Evolutionary conservation across 164 flowering plant species (phyloP), one percentile per base, ranked within the genome.

Genomic region (Nymphaea thermarum): DNA sequence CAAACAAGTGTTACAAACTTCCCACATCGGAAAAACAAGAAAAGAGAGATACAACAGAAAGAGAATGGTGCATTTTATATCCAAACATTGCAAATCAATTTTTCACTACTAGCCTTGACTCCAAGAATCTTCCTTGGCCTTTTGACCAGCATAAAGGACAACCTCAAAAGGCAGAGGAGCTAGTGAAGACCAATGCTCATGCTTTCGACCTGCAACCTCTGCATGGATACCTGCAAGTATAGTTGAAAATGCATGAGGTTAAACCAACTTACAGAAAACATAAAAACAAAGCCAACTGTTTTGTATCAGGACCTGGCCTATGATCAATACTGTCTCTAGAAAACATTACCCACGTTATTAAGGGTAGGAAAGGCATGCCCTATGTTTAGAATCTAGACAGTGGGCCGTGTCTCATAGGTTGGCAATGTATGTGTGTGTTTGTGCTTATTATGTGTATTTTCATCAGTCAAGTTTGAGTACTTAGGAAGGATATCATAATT

Each of bases 101-200:
- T 66, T 60, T 45, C 44, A 42, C 62, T 44, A 80, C 81, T 74
- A 70, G 72, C 86, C 91, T 79, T 42, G 76, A 67, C 72, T 76
- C 86, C 85, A 78, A 42, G 85, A 79, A 15, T 83, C 91, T 71
- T 94, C 97, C 81, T 84, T 91, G 43, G 98, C 94, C 75, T 86
- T 90, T 75, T 91, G 96, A 70, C 96, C 99, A 73, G 96, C 94
- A 74, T 98, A 91, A 44, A 82, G 78, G 66, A 94, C 97, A 66
- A 94, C 77, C 83, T 91, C 99, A 80, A 88, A 88, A 25, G 99
- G 96, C 67, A 94, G 88, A 70, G 99, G 99, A 18, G 99, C 97
- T 47, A 91, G 78, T 55, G 93, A 85, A 70, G 96, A 91, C 99
- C 99, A 94, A 66, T 87, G 81, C 69, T 94, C 98, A 78, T 88